Conservation (phyloP, 257 asterid genomes). For the Sherardia arvensis region DNA sequence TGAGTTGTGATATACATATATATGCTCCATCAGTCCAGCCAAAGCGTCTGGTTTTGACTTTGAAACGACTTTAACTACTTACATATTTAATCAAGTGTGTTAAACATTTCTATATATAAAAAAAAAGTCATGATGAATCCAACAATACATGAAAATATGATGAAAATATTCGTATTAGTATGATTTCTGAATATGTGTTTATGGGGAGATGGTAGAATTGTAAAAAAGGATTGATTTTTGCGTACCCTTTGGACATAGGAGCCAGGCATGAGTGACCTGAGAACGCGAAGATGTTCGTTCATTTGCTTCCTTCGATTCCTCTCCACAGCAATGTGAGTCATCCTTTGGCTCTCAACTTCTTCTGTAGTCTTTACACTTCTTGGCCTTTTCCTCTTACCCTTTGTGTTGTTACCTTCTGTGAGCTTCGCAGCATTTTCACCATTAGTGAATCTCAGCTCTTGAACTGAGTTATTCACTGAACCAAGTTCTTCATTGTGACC, state of each 20-base stretch:
- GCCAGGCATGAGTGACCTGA: conserved; percentile 93
- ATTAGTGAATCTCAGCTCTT: conserved; percentile 29
- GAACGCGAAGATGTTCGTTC: conserved; percentile 86
- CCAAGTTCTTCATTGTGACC: conserved; percentile 7
- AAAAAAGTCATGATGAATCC: too few relatives aligned
- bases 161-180: not conserved
- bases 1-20: not conserved
- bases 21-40: too few relatives aligned
- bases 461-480: conserved; percentile 15
- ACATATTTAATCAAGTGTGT: too few relatives aligned
- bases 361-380: conserved; percentile 60
- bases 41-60: too few relatives aligned
- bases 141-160: too few relatives aligned
- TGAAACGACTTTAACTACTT: too few relatives aligned
- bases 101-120: too few relatives aligned
- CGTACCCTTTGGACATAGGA: conserved; percentile 91
- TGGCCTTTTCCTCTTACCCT: conserved; percentile 64
- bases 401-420: conserved; percentile 6
- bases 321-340: conserved; percentile 93
- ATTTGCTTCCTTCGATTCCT: conserved; percentile 92
- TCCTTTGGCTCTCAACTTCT: conserved; percentile 94
- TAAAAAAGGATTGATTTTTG: not conserved
- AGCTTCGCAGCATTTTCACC: conserved; percentile 34
- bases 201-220: not conserved
- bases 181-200: not conserved